phyloP scores from a whole-genome alignment of 352 stramenopile genomes.

The Phytophthora chlamydospora region DNA sequence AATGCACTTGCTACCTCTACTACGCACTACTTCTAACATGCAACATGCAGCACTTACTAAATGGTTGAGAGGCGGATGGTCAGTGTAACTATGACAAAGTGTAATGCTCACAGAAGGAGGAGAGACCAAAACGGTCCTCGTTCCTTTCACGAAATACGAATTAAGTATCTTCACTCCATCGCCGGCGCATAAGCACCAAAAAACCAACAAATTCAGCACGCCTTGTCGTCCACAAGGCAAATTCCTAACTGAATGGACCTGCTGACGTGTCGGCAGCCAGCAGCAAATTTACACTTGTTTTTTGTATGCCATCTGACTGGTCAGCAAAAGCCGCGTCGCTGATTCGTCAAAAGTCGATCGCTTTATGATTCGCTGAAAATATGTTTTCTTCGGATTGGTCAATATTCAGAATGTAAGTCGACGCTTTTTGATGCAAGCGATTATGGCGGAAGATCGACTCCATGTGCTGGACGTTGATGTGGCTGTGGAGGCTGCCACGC shows the following conservation, averaged over 20 bases:
- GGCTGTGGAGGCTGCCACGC: slow-evolving; percentile 16
- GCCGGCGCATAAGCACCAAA: slow-evolving; percentile 12
- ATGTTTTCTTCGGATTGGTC: not conserved
- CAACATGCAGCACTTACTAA: slow-evolving; percentile 6
- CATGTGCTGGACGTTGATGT: slow-evolving; percentile 27
- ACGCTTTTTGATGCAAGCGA: not conserved
- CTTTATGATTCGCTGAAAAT: slow-evolving; percentile 13
- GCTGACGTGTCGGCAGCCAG: not conserved
- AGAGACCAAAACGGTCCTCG: slow-evolving; percentile 54
- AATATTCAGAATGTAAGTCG: not conserved
- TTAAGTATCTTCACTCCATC: slow-evolving; percentile 66
- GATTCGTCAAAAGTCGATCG: slow-evolving; percentile 3
- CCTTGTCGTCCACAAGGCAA: slow-evolving; percentile 14
- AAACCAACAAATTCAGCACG: slow-evolving; percentile 2
- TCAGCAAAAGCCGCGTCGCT: slow-evolving; percentile 7
- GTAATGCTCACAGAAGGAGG: slow-evolving; percentile 60
- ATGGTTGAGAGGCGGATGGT: slow-evolving; percentile 49
- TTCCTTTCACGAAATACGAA: slow-evolving; percentile 50
- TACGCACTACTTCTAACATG: not conserved
- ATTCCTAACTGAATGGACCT: slow-evolving; percentile 17
- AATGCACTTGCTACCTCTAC: not conserved
- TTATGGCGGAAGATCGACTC: slow-evolving; percentile 29
- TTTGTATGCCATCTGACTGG: slow-evolving; percentile 22
- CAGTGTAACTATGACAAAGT: slow-evolving; percentile 82
- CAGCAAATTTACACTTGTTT: slow-evolving; percentile 1